A percentile compares a stretch with the other conserved stretches of the same genome.
These are phyloP conservation scores for Breynia disticha DNA, from an alignment of 441 rosid genomes.

Conservation along the genomic window DNA sequence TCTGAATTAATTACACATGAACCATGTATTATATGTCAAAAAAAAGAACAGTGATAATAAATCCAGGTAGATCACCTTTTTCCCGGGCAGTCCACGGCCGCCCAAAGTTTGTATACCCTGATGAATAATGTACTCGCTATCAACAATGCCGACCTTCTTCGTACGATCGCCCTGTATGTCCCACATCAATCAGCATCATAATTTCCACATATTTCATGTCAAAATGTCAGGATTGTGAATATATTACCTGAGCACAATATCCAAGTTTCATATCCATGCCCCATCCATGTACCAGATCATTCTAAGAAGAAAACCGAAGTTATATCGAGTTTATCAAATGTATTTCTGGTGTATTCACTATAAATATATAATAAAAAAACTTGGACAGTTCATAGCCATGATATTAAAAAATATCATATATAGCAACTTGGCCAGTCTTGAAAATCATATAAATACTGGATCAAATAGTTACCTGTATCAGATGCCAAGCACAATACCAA, in stretches of 20 bases:
- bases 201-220: not conserved
- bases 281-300: slow-evolving; percentile 96
- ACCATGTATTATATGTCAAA: not conserved
- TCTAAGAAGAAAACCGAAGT: slow-evolving; percentile 27
- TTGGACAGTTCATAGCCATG: too few relatives aligned
- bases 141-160: slow-evolving; percentile 80
- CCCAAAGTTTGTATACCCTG: slow-evolving; percentile 80
- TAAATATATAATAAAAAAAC: too few relatives aligned
- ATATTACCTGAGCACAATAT: slow-evolving; percentile 78
- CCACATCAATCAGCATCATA: slow-evolving; percentile 2
- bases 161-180: slow-evolving; percentile 67
- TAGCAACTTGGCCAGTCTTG: not conserved
- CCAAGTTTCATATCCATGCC: slow-evolving; percentile 97
- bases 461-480: slow-evolving; percentile 62
- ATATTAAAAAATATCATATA: not conserved
- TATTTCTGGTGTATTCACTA: too few relatives aligned
- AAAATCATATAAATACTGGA: not conserved
- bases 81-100: slow-evolving; percentile 31
- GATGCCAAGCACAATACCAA: slow-evolving; percentile 98
- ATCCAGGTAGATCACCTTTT: slow-evolving; percentile 30
- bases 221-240: not conserved
- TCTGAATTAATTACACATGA: not conserved
- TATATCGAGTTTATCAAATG: not conserved
- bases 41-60: not conserved
- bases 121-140: slow-evolving; percentile 77